Base-by-base conservation (phyloP, 306 rosid genomes). In the Vachellia collinsii region DNA sequence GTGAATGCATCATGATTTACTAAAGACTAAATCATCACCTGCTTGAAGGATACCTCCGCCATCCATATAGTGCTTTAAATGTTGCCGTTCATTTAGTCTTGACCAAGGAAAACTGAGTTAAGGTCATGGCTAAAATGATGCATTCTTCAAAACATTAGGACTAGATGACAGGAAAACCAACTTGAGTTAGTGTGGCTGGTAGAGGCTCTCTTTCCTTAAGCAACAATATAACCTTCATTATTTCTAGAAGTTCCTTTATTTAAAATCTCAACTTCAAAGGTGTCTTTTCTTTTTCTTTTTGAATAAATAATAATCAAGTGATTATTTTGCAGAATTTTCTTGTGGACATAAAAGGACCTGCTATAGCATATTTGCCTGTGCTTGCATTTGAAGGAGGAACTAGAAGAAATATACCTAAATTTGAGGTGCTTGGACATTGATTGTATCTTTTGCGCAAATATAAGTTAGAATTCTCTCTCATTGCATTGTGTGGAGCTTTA, bases 351-450 rank as follows among this genome's bases (percentile, higher is more conserved):
- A 93, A 91, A 81, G 98, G 98, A 68, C 99, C 96, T 62, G 46
- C 87, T 42, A n/a, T 95, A 83, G 98, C 94, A 41, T 85, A 80
- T 89, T 83, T 95, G 77, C 99, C 98, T 0, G 99, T 95, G 83
- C 99, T 93, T 83, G 97, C 99, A 65, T 95, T 95, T 68, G 99
- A 95, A 91, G 99, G 99, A 84, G 99, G 98, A 86, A 95, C 99
- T 11, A 89, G 99, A 87, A 88, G 98, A 85, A 95, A 95, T 90
- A 91, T 95, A 80, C 98, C 99, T 3, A 91, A 86, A 79, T 91
- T 95, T 84, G 92, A 93, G 99, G 98, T 91, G 73, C 74, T 90
- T 73, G 66, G 67, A 48, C 46, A 7, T 53, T 77, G 61, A 41
- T 3, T 84, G n/a, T 14, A 23, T 77, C 62, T 70, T 47, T 23